Conservation (phyloP, 2,329 filamentous ascomycete genomes). For the Fusarium piperis region DNA sequence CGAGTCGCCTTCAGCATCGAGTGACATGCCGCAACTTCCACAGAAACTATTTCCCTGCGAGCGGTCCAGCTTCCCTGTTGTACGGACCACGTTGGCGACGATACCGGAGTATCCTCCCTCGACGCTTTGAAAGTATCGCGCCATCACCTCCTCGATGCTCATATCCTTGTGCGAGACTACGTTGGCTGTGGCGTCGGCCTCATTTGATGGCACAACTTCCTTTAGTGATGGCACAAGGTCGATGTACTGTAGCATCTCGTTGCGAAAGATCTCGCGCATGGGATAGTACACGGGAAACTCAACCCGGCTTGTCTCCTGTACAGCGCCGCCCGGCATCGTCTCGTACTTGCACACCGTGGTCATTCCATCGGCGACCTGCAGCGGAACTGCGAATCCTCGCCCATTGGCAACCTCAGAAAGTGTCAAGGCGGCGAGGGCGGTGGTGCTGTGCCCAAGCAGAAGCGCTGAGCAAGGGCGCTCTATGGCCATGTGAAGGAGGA, state of each 20-base stretch:
- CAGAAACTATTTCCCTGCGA: constrained; percentile 59
- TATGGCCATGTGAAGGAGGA: constrained; percentile 74
- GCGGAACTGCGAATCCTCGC: constrained; percentile 83
- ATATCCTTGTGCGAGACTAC: constrained; percentile 76
- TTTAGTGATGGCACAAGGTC: constrained; percentile 63
- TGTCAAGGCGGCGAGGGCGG: constrained; percentile 84
- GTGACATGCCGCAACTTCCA: constrained; percentile 73
- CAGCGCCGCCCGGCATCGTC: constrained; percentile 26
- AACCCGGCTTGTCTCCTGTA: constrained; percentile 32
- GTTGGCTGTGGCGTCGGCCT: constrained; percentile 38
- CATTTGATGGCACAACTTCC: constrained; percentile 56
- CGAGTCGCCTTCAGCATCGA: constrained; percentile 71
- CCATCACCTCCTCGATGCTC: constrained; percentile 92
- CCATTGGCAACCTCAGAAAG: constrained; percentile 92
- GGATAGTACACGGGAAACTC: constrained; percentile 74
- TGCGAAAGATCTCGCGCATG: constrained; percentile 83
- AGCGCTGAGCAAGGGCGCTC: constrained; percentile 72
- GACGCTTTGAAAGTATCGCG: constrained; percentile 82
- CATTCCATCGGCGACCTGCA: constrained; percentile 80
- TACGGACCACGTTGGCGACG: constrained; percentile 94
- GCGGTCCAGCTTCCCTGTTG: constrained; percentile 80
- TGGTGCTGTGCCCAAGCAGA: constrained; percentile 87
- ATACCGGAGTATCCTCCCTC: constrained; percentile 89
- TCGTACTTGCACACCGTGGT: constrained; percentile 48
- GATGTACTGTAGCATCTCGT: constrained; percentile 78